These are phyloP conservation scores for Fusarium dlaminii DNA, from an alignment of 2,329 filamentous ascomycete genomes.

Conservation along the genomic window DNA sequence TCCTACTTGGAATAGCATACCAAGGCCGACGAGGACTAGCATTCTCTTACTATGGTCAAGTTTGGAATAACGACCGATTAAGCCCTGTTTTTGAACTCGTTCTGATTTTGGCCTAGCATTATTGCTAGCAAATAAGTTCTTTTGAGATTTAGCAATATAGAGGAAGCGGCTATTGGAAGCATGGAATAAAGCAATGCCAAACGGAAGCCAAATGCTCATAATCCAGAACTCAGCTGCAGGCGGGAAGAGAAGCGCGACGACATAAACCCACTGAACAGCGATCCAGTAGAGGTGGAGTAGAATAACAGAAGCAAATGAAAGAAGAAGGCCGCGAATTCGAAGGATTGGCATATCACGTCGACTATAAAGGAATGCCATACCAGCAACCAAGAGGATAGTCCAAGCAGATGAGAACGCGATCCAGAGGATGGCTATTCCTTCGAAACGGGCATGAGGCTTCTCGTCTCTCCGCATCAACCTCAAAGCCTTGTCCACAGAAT, in stretches of 20 bases:
- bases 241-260: slow-evolving; percentile 51
- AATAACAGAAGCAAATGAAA: slow-evolving; percentile 52
- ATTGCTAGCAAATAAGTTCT: slow-evolving; percentile 35
- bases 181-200: slow-evolving; percentile 72
- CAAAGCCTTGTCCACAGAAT: neutral
- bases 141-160: slow-evolving; percentile 63
- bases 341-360: slow-evolving; percentile 51
- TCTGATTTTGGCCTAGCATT: neutral
- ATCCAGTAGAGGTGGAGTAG: slow-evolving; percentile 55
- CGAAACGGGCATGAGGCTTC: neutral
- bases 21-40: slow-evolving; percentile 60
- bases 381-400: slow-evolving; percentile 28
- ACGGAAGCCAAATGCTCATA: slow-evolving; percentile 71
- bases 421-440: neutral
- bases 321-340: slow-evolving; percentile 51
- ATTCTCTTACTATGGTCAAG: slow-evolving; percentile 54
- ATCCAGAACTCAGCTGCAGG: slow-evolving; percentile 62
- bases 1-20: slow-evolving; percentile 65
- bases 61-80: neutral
- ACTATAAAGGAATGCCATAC: slow-evolving; percentile 52
- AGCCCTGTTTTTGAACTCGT: neutral
- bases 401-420: neutral
- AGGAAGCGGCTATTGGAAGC: slow-evolving; percentile 69
- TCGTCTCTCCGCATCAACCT: neutral
- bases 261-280: slow-evolving; percentile 51